Base-by-base conservation (phyloP, 1,284 basidiomycete species). In the Malassezia cuniculi region DNA sequence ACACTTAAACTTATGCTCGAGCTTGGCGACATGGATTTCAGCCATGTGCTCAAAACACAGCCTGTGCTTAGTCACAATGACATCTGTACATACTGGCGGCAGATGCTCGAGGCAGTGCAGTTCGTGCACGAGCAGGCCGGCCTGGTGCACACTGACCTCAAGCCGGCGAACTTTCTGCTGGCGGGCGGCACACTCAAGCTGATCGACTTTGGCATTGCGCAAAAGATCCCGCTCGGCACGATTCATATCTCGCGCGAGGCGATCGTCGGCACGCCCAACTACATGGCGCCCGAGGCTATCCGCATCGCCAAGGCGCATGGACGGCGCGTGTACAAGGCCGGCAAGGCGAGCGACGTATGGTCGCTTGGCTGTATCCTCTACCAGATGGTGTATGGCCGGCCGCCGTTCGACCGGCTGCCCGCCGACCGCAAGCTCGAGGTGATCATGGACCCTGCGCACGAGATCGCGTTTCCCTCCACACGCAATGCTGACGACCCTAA, bases 201-300 rank as follows among this genome's bases (percentile, higher is more conserved):
- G 15, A 85, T 89, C 19, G 93, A 99, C 69, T 97, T 97, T 69
- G 93, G 93, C 8, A 93, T 86, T 14, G 87, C 85, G 22, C 90
- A 90, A 70, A 74, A 90, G 50, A 71, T 87, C 35, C 64, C 60
- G 19, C 47, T 60, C 31, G 62, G 61, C 16, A 67, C 64, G 10
- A 55, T 67, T 28, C 64, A 67, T 37, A 67, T 67, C 20, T 61
- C 59, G 31, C 48, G 64, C 8, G 62, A 62, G 26, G 52, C 46
- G 22, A 61, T 67, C 37, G 57, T 67, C 30, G 64, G 64, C 6
- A 67, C 64, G 17, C 64, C 64, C 11, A 67, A 67, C 41, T 67
- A 67, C 40, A 67, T 67, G 64, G 64, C 64, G 14, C 64, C 64
- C 7, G 64, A 67, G 39, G 56, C 64, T 34, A 60, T 67, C 47